Percentiles rank a stretch among this genome's conserved stretches.
phyloP scores from a whole-genome alignment of 306 rosid species.

The barrel medic (Medicago truncatula) region MtrunA17r5.0-ANR NC_053048.1:40526501-40527000 shows the following conservation, averaged over 20 bases:
- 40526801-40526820: neutral
- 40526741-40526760: neutral
- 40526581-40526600: constrained; percentile 73
- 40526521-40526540: neutral
- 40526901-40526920: too few species aligned
- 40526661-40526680: constrained; percentile 54
- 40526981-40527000: too few species aligned
- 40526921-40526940: too few species aligned
- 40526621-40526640: constrained; percentile 45
- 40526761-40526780: constrained; percentile 32
- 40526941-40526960: too few species aligned
- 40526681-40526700: constrained; percentile 49
- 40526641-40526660: constrained; percentile 42
- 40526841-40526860: constrained; percentile 1
- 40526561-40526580: constrained; percentile 48
- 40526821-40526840: neutral
- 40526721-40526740: constrained; percentile 28
- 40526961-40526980: too few species aligned
- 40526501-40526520: too few species aligned
- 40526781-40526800: neutral
- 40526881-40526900: too few species aligned
- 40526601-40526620: constrained; percentile 57
- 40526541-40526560: neutral
- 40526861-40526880: too few species aligned
- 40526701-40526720: constrained; percentile 36